Percentiles rank a stretch among this genome's conserved stretches.
Evolutionary conservation across 2,329 filamentous ascomycete genomes (phyloP).

Genomic region (Magnaporthiopsis incrustans): DNA sequence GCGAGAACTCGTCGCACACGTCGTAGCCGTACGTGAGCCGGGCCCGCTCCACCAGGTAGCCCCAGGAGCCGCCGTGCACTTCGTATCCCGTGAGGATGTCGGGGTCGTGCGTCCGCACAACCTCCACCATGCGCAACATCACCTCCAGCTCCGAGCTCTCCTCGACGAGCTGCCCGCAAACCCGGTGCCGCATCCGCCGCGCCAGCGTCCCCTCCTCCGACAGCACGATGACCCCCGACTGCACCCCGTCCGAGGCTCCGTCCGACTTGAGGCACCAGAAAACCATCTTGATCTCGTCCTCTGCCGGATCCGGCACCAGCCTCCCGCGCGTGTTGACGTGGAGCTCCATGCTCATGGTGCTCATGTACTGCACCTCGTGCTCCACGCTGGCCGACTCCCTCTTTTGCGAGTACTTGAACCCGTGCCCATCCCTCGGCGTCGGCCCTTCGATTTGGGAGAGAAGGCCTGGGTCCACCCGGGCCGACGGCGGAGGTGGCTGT

Average conservation of each 20-base stretch:
- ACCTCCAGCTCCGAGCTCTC: slow-evolving; percentile 78
- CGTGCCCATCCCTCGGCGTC: slow-evolving; percentile 73
- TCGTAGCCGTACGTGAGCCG: slow-evolving; percentile 81
- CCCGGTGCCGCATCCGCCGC: slow-evolving; percentile 53
- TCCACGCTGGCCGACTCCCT: slow-evolving; percentile 66
- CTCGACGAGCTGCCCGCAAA: slow-evolving; percentile 53
- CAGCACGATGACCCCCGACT: slow-evolving; percentile 66
- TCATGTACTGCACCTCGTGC: slow-evolving; percentile 90
- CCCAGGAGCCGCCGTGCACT: slow-evolving; percentile 90
- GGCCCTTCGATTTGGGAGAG: slow-evolving; percentile 84
- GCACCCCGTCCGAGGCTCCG: slow-evolving; percentile 41
- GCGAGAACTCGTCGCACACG: slow-evolving; percentile 82
- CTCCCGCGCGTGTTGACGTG: slow-evolving; percentile 81
- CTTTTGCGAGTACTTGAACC: slow-evolving; percentile 80
- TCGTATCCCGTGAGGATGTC: slow-evolving; percentile 94
- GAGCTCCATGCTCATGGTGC: slow-evolving; percentile 86
- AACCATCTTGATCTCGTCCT: slow-evolving; percentile 80
- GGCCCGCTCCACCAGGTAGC: slow-evolving; percentile 87
- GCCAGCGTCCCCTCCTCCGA: slow-evolving; percentile 53
- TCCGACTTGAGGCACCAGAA: slow-evolving; percentile 87
- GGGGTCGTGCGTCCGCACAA: slow-evolving; percentile 77
- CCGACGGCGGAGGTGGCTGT: slow-evolving; percentile 8
- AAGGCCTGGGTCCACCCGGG: slow-evolving; percentile 19
- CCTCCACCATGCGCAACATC: slow-evolving; percentile 76
- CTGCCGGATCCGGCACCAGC: slow-evolving; percentile 78